A percentile compares a stretch with the other conserved stretches of the same genome.
Evolutionary conservation across 441 rosid species (phyloP).

Genomic region (Daphne laureola): DNA sequence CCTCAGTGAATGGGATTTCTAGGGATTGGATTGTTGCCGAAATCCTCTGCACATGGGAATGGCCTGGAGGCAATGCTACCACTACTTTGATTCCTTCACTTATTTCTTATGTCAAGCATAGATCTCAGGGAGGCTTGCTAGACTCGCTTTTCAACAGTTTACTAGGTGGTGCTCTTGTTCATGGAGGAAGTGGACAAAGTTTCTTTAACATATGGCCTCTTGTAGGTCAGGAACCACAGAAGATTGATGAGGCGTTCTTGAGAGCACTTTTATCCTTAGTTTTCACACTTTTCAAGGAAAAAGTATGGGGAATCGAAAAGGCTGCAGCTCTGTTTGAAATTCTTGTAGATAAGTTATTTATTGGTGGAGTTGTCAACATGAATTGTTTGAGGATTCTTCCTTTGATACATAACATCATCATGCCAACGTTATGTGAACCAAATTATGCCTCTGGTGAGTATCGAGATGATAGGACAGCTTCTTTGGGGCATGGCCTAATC

Average conservation of each 20-base stretch:
- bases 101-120: constrained; percentile 44
- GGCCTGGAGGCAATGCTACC: constrained; percentile 81
- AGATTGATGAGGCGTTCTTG: constrained; percentile 60
- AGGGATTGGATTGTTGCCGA: constrained; percentile 94
- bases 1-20: constrained; percentile 25
- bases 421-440: constrained; percentile 40
- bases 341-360: constrained; percentile 58
- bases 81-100: constrained; percentile 68
- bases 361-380: constrained; percentile 60
- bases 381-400: constrained; percentile 81
- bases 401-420: constrained; percentile 38
- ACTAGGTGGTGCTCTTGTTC: constrained; percentile 79
- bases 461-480: constrained; percentile 20
- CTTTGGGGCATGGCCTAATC: constrained; percentile 28
- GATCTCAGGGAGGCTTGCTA: constrained; percentile 34
- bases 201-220: constrained; percentile 35
- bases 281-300: constrained; percentile 53
- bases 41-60: constrained; percentile 86
- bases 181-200: constrained; percentile 38
- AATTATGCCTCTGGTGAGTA: constrained; percentile 22
- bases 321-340: constrained; percentile 53
- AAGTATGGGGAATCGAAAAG: constrained; percentile 60
- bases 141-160: constrained; percentile 66
- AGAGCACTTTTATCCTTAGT: constrained; percentile 75
- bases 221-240: constrained; percentile 38